Evolutionary conservation across 2,329 filamentous ascomycete genomes (phyloP), one percentile per base, ranked within the genome.

Genomic region (Cytospora piceicola): DNA sequence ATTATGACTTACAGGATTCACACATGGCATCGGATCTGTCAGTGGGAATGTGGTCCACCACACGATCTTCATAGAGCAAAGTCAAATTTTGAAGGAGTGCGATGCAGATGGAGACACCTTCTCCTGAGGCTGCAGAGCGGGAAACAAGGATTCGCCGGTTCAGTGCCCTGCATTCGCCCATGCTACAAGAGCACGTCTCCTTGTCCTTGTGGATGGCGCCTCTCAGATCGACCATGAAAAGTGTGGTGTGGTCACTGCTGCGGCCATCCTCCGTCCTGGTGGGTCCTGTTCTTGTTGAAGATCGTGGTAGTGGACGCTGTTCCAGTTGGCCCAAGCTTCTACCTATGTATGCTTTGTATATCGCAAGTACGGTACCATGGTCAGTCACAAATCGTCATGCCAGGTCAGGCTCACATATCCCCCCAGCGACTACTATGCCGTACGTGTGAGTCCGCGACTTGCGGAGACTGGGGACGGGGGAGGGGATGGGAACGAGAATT

Each of bases 191-290:
- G 46, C 66, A 62, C 49, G 58, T 65, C 58, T 58, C 58, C 61
- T 46, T 65, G 66, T 55, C 62, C 57, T 60, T 42, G 53, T 56
- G 29, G 53, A 56, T 60, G 57, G 34, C 34, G 46, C 27, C 22
- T 46, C 53, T 22, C 54, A 36, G 61, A 67, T 67, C 65, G 64
- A 29, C 7, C 56, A 20, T 30, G 49, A 15, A 30, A 49, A 66
- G 64, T 64, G 46, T 67, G 65, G 65, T 61, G 65, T 67, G 66
- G 63, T 68, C 56, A 49, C 46, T 59, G 66, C 51, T 63, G 66
- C 53, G 63, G 63, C 63, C 66, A 63, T 61, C 58, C 61, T 64
- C 55, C 52, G 60, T 24, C 53, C 39, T 57, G 60, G 24, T 63
- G 60, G 60, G 30, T 57, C 42, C 60, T n/a, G 60, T 46, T 63